phyloP scores from a whole-genome alignment of 495 filamentous ascomycete genomes.

The Poronia punctata region DNA sequence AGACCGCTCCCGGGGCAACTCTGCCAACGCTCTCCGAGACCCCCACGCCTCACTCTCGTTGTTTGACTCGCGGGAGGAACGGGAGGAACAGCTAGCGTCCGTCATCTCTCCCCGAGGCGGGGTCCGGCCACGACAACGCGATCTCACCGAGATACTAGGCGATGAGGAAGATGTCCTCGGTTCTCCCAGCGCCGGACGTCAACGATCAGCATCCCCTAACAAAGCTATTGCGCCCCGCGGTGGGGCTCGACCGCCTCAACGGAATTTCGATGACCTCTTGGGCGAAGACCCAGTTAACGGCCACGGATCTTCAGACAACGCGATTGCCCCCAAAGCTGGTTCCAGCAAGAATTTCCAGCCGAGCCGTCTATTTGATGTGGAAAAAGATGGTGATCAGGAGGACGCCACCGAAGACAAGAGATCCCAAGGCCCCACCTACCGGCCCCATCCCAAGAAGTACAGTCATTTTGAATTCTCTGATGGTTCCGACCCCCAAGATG shows the following conservation, averaged over 20 bases:
- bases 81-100: slow-evolving; percentile 34
- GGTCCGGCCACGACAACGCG: slow-evolving; percentile 36
- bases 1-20: slow-evolving; percentile 37
- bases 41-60: slow-evolving; percentile 74
- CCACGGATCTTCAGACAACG: slow-evolving; percentile 21
- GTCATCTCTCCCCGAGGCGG: slow-evolving; percentile 49
- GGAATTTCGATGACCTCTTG: slow-evolving; percentile 43
- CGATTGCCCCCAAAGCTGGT: slow-evolving; percentile 55
- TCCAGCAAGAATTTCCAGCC: slow-evolving; percentile 63
- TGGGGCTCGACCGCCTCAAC: slow-evolving; percentile 32
- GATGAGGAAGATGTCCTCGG: slow-evolving; percentile 31
- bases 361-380: slow-evolving; percentile 62
- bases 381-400: slow-evolving; percentile 37
- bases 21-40: slow-evolving; percentile 47
- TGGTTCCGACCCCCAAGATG: slow-evolving; percentile 42
- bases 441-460: slow-evolving; percentile 65
- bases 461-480: slow-evolving; percentile 82
- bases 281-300: slow-evolving; percentile 28
- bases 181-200: slow-evolving; percentile 43
- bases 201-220: slow-evolving; percentile 31
- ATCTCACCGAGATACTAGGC: slow-evolving; percentile 47
- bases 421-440: slow-evolving; percentile 44
- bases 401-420: slow-evolving; percentile 29
- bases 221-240: slow-evolving; percentile 39
- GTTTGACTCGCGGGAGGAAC: slow-evolving; percentile 56